Evolutionary conservation across 805 yeast genomes (phyloP).

Genomic region (Zygoascus flipseniorum): DNA sequence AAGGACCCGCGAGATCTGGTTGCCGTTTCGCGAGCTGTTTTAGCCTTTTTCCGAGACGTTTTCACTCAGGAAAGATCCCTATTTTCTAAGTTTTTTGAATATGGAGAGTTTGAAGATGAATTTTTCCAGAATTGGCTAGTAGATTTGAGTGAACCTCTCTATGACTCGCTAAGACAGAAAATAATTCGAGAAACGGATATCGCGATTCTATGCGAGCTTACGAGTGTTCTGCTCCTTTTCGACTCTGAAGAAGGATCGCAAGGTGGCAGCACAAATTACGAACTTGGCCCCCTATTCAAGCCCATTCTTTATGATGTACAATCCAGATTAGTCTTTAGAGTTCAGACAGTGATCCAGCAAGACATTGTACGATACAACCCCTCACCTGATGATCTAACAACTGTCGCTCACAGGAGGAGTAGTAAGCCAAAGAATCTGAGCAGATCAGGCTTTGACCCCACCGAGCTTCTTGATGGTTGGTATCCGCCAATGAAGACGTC

Average conservation of each 20-base stretch:
- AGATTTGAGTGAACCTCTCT: conserved; percentile 64
- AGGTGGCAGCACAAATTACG: conserved; percentile 16
- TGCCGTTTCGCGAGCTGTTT: conserved; percentile 52
- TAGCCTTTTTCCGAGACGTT: conserved; percentile 51
- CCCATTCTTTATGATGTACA: conserved; percentile 74
- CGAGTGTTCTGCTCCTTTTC: conserved; percentile 54
- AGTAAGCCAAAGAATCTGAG: conserved; percentile 11
- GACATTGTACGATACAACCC: conserved; percentile 62
- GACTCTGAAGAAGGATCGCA: conserved; percentile 12
- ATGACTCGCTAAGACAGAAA: conserved; percentile 57
- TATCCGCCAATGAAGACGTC: conserved; percentile 71
- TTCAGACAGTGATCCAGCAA: conserved; percentile 63
- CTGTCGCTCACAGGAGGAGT: conserved; percentile 32
- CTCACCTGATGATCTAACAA: conserved; percentile 55
- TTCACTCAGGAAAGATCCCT: conserved; percentile 53
- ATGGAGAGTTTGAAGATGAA: conserved; percentile 19
- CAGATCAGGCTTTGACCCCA: conserved; percentile 2
- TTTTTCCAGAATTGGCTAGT: conserved; percentile 50
- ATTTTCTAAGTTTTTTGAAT: conserved; percentile 38
- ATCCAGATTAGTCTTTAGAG: conserved; percentile 68
- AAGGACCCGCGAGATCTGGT: conserved; percentile 36
- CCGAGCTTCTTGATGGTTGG: conserved; percentile 30
- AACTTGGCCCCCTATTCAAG: conserved; percentile 32
- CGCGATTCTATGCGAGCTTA: conserved; percentile 61
- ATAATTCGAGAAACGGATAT: conserved; percentile 67